Evolutionary conservation across 2,329 filamentous ascomycete genomes (phyloP).

Genomic region (Emergomyces orientalis): DNA sequence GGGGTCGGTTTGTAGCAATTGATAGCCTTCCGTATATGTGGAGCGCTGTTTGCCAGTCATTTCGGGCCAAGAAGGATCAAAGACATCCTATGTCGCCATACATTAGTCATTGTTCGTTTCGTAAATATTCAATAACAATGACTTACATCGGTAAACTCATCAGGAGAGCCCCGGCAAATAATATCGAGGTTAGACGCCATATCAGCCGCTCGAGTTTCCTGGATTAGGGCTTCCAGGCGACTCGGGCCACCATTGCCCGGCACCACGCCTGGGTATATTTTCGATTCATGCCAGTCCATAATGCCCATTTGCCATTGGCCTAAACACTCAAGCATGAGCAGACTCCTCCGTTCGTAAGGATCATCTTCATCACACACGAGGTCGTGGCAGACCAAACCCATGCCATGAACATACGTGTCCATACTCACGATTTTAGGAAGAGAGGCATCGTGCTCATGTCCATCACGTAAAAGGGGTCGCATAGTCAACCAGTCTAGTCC

Average conservation of each 20-base stretch:
- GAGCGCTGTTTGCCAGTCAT: slow-evolving; percentile 45
- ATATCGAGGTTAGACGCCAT: slow-evolving; percentile 31
- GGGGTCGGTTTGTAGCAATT: slow-evolving; percentile 46
- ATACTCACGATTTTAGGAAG: slow-evolving; percentile 70
- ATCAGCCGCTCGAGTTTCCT: slow-evolving; percentile 26
- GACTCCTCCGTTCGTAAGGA: slow-evolving; percentile 46
- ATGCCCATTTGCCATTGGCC: slow-evolving; percentile 58
- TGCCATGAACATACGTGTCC: slow-evolving; percentile 64
- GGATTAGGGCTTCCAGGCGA: slow-evolving; percentile 22
- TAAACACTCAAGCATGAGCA: slow-evolving; percentile 56
- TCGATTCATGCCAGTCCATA: slow-evolving; percentile 46
- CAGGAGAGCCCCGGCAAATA: slow-evolving; percentile 23
- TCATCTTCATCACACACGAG: slow-evolving; percentile 34
- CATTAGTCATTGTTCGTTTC: not conserved
- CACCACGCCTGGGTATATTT: not conserved
- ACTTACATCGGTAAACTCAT: slow-evolving; percentile 25
- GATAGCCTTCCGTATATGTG: slow-evolving; percentile 47
- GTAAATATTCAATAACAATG: not conserved
- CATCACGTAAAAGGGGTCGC: slow-evolving; percentile 62
- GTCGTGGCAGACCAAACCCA: slow-evolving; percentile 67
- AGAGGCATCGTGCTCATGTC: slow-evolving; percentile 58
- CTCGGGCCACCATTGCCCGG: not conserved
- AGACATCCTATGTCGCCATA: slow-evolving; percentile 31
- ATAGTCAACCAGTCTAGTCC: slow-evolving; percentile 85
- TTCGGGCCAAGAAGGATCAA: slow-evolving; percentile 57